These are phyloP conservation scores for Sanghuangporus sanghuang DNA, from an alignment of 1,284 basidiomycete genomes.

Conservation along the genomic window DNA sequence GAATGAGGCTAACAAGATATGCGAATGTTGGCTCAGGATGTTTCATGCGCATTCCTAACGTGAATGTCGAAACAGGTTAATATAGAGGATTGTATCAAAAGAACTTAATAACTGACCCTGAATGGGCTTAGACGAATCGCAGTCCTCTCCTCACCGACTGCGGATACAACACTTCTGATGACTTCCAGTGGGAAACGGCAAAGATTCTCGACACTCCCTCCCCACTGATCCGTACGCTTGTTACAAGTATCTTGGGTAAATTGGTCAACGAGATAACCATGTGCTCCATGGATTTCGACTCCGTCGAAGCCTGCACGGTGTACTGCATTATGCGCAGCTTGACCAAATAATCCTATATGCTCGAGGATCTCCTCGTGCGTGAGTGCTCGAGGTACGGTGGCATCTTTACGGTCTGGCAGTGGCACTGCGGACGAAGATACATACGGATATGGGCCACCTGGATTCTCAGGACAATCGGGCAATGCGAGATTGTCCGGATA, in stretches of 20 bases:
- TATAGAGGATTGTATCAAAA: constrained; percentile 24
- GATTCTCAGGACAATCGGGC: constrained; percentile 25
- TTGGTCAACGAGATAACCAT: constrained; percentile 22
- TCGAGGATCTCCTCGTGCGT: constrained; percentile 22
- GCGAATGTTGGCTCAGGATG: constrained; percentile 32
- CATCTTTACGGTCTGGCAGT: constrained; percentile 24
- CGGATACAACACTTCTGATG: constrained; percentile 25
- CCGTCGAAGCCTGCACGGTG: too few relatives aligned
- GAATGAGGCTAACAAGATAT: constrained; percentile 33
- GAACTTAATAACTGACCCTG: constrained; percentile 20
- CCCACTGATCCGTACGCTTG: background rate
- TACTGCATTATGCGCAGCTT: too few relatives aligned
- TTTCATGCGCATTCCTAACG: constrained; percentile 27
- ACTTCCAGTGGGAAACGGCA: constrained; percentile 38
- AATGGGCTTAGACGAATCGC: constrained; percentile 39
- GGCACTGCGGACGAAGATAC: constrained; percentile 37
- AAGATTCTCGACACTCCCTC: constrained; percentile 36
- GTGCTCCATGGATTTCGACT: constrained; percentile 20
- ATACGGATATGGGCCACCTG: constrained; percentile 26
- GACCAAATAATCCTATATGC: too few relatives aligned
- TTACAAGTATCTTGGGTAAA: constrained; percentile 17
- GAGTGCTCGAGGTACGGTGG: constrained; percentile 23
- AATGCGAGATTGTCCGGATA: constrained; percentile 26
- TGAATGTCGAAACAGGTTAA: background rate
- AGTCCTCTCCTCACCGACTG: constrained; percentile 17